Percentiles rank a stretch among this genome's conserved stretches.
phyloP scores from a whole-genome alignment of 2,329 filamentous ascomycete species.

The Cordyceps cateniannulata region DNA sequence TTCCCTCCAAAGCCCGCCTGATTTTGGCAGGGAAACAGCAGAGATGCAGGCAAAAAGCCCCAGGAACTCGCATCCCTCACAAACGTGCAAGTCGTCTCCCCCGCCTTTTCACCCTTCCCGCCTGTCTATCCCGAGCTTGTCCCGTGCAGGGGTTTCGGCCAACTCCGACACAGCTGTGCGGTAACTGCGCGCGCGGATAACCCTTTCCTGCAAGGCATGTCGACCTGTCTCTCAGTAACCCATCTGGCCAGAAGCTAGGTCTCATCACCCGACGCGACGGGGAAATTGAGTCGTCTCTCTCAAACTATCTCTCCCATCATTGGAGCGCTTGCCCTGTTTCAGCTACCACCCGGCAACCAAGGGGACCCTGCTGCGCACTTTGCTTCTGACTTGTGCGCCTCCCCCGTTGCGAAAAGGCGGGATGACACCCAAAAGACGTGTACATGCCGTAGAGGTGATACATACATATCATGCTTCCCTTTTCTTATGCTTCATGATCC shows the following conservation, averaged over 20 bases:
- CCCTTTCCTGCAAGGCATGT: neutral
- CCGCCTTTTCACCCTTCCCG: too few species aligned
- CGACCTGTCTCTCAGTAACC: too few species aligned
- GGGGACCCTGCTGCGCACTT: too few species aligned
- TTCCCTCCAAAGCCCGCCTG: too few species aligned
- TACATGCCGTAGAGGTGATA: neutral
- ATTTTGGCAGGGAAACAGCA: neutral
- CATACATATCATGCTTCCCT: neutral
- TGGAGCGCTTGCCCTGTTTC: neutral
- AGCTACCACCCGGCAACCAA: neutral
- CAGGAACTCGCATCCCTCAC: neutral
- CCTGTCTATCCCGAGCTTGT: neutral
- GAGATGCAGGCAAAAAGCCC: too few species aligned
- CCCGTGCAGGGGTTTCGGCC: neutral
- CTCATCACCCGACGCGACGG: too few species aligned
- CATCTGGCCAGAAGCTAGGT: too few species aligned
- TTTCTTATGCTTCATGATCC: neutral
- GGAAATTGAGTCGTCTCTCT: too few species aligned
- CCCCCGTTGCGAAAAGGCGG: too few species aligned
- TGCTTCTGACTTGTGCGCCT: too few species aligned
- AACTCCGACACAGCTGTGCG: constrained; percentile 8
- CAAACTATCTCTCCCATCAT: neutral
- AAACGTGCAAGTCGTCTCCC: neutral
- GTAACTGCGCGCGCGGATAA: neutral
- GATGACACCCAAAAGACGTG: too few species aligned